These are phyloP conservation scores for Cynara cardunculus DNA, from an alignment of 129 eudicot genomes.

Conservation along the genomic window DNA sequence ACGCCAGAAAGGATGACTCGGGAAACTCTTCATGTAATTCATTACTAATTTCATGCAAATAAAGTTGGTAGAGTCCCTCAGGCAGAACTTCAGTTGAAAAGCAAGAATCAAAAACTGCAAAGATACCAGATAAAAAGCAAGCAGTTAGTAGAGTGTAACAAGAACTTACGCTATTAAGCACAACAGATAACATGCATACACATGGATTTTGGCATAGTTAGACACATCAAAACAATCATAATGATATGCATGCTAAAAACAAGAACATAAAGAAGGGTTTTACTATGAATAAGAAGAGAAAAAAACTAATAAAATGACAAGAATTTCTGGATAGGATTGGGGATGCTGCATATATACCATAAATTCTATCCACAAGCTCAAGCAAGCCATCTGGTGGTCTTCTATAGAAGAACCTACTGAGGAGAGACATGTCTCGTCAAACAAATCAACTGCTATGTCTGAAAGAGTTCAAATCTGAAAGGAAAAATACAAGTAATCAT, in stretches of 20 bases:
- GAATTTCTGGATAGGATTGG: background rate
- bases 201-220: background rate
- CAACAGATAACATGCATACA: background rate
- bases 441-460: slow-evolving; percentile 8
- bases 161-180: background rate
- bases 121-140: background rate
- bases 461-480: slow-evolving; percentile 33
- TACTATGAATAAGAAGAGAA: background rate
- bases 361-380: slow-evolving; percentile 88
- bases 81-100: slow-evolving; percentile 92
- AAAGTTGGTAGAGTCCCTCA: slow-evolving; percentile 71
- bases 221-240: background rate
- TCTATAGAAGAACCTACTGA: slow-evolving; percentile 86
- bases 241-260: background rate
- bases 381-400: slow-evolving; percentile 98
- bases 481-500: background rate
- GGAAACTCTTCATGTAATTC: slow-evolving; percentile 89
- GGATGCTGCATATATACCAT: slow-evolving; percentile 49
- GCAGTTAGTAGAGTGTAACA: slow-evolving; percentile 13
- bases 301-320: slow-evolving; percentile 2
- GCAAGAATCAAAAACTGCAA: slow-evolving; percentile 97
- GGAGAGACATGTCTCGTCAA: slow-evolving; percentile 56
- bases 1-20: slow-evolving; percentile 82
- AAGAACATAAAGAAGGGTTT: background rate
- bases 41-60: slow-evolving; percentile 77